Evolutionary conservation across 1,284 basidiomycete species (phyloP).

Genomic region (Ganoderma meredithae): DNA sequence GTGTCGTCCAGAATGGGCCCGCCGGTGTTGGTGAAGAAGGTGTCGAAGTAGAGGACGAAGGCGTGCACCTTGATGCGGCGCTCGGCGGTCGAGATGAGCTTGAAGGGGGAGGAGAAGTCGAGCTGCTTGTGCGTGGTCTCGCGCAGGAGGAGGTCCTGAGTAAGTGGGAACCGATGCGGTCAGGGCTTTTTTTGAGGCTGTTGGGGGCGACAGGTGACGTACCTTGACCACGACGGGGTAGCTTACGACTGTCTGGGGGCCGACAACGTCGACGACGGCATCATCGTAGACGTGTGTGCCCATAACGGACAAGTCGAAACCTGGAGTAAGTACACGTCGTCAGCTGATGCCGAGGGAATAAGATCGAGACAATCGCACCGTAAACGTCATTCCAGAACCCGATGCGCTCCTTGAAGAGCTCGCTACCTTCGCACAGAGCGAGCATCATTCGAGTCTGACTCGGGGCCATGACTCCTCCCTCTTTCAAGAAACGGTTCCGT

Average conservation of each 20-base stretch:
- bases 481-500: slow-evolving; percentile 83
- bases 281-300: slow-evolving; percentile 74
- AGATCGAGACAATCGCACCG: slow-evolving; percentile 54
- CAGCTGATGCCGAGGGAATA: neutral
- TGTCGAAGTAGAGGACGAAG: slow-evolving; percentile 94
- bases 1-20: slow-evolving; percentile 59
- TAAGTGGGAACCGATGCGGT: neutral
- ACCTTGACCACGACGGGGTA: slow-evolving; percentile 77
- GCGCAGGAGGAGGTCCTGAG: slow-evolving; percentile 75
- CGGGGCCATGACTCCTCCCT: slow-evolving; percentile 88
- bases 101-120: slow-evolving; percentile 82
- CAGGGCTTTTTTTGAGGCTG: slow-evolving; percentile 4
- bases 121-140: slow-evolving; percentile 74
- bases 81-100: slow-evolving; percentile 64
- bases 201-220: slow-evolving; percentile 15
- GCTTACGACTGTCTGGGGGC: slow-evolving; percentile 74
- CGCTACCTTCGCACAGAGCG: slow-evolving; percentile 78
- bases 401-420: slow-evolving; percentile 82
- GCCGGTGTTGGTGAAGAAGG: slow-evolving; percentile 81
- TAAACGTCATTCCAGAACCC: slow-evolving; percentile 94
- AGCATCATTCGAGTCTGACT: slow-evolving; percentile 91
- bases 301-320: slow-evolving; percentile 89
- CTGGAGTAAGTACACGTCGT: slow-evolving; percentile 45
- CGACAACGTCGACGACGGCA: slow-evolving; percentile 83
- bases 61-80: slow-evolving; percentile 76